Evolutionary conservation across 176 grass and related monocot species (phyloP).

Genomic region (Leersia perrieri): DNA sequence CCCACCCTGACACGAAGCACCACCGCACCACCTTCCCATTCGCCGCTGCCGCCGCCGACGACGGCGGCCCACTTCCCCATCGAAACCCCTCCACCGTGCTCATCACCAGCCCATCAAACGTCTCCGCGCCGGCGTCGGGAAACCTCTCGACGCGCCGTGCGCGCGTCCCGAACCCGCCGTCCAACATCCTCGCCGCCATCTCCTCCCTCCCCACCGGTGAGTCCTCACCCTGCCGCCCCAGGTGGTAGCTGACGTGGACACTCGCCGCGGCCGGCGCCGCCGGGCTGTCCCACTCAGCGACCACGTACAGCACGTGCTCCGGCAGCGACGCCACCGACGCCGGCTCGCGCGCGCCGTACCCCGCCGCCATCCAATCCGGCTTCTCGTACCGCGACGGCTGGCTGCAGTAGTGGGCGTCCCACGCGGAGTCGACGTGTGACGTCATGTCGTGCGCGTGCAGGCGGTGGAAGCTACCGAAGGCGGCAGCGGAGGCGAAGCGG

Average conservation of each 20-base stretch:
- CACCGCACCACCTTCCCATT: neutral
- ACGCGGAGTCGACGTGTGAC: neutral
- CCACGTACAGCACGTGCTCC: neutral
- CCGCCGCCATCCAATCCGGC: neutral
- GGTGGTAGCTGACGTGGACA: constrained; percentile 5
- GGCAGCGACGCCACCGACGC: neutral
- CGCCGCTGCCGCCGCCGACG: neutral
- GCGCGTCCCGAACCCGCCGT: neutral
- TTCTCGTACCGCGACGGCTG: neutral
- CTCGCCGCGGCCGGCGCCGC: neutral
- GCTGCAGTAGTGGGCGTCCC: neutral
- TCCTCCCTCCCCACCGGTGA: neutral
- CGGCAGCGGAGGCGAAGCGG: neutral
- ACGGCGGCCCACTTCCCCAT: neutral
- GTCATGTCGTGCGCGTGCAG: neutral
- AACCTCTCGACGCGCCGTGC: neutral
- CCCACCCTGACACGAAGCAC: constrained; percentile 2
- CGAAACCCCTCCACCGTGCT: neutral
- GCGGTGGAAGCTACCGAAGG: neutral
- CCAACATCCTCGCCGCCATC: neutral
- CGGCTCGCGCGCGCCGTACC: neutral
- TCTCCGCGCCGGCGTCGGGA: neutral
- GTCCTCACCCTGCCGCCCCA: constrained; percentile 8
- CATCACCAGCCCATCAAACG: neutral
- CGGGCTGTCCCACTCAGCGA: constrained; percentile 12